These are phyloP conservation scores for Neurospora hispaniola DNA, from an alignment of 495 filamentous ascomycete genomes.

Conservation along the genomic window DNA sequence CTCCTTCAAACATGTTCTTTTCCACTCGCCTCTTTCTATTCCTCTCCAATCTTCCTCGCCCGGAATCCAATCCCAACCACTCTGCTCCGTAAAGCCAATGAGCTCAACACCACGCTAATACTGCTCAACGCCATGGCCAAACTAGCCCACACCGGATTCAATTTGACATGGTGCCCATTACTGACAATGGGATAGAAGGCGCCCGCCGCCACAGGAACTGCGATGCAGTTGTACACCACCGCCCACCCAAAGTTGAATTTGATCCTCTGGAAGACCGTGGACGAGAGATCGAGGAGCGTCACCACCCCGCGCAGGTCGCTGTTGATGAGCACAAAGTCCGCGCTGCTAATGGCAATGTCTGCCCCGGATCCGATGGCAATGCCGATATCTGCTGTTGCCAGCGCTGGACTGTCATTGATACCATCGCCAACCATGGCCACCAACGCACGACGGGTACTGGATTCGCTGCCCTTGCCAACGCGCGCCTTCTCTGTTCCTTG, in stretches of 20 bases:
- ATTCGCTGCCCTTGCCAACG: conserved; percentile 10
- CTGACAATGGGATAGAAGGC: conserved; percentile 60
- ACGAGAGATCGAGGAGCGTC: conserved; percentile 60
- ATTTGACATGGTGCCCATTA: conserved; percentile 39
- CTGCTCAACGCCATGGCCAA: conserved; percentile 81
- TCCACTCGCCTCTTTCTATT: neutral
- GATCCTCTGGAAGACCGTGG: conserved; percentile 64
- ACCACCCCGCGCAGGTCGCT: conserved; percentile 59
- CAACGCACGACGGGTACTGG: conserved; percentile 25
- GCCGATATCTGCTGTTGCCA: conserved; percentile 69
- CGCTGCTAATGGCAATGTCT: conserved; percentile 73
- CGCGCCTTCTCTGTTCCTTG: conserved; percentile 48
- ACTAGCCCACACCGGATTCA: conserved; percentile 77
- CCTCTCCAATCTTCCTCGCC: conserved; percentile 15
- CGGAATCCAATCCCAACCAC: conserved; percentile 40
- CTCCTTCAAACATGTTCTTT: neutral
- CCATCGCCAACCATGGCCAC: conserved; percentile 65
- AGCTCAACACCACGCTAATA: conserved; percentile 68
- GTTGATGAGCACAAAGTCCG: conserved; percentile 77
- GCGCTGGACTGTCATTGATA: conserved; percentile 80
- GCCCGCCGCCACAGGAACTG: conserved; percentile 77
- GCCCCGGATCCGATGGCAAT: conserved; percentile 77
- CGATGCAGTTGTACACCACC: conserved; percentile 68
- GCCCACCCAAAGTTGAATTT: conserved; percentile 87
- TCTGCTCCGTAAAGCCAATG: conserved; percentile 49